Conservation (phyloP, 2,329 filamentous ascomycete genomes). For the Ceratocystis eucalypticola region DNA sequence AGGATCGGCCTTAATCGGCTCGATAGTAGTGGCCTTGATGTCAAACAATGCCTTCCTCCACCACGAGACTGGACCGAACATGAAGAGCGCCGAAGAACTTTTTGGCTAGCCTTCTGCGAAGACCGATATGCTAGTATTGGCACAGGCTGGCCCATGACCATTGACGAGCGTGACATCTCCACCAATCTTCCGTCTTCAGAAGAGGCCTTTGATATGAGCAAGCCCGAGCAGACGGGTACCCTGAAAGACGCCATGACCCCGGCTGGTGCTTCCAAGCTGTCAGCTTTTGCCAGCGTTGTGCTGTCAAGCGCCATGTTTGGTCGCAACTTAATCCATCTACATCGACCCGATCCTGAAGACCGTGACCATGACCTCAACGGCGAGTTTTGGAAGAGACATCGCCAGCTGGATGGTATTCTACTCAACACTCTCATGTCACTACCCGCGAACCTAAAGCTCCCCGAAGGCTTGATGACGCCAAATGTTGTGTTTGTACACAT, state of each 20-base stretch:
- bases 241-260: slow-evolving; percentile 57
- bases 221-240: slow-evolving; percentile 55
- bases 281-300: slow-evolving; percentile 65
- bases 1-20: slow-evolving; percentile 88
- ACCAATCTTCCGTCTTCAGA: slow-evolving; percentile 76
- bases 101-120: slow-evolving; percentile 86
- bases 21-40: slow-evolving; percentile 69
- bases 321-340: slow-evolving; percentile 78
- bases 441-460: slow-evolving; percentile 68
- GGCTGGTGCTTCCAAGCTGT: slow-evolving; percentile 58
- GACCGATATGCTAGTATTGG: slow-evolving; percentile 92
- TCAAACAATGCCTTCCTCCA: slow-evolving; percentile 79
- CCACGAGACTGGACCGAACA: slow-evolving; percentile 87
- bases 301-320: slow-evolving; percentile 85
- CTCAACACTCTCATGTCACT: slow-evolving; percentile 74
- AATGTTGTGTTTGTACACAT: slow-evolving; percentile 93
- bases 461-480: slow-evolving; percentile 57
- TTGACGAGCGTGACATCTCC: slow-evolving; percentile 83
- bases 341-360: slow-evolving; percentile 70
- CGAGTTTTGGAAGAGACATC: slow-evolving; percentile 89
- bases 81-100: slow-evolving; percentile 81
- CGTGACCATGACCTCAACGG: slow-evolving; percentile 79
- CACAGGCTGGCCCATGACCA: slow-evolving; percentile 90
- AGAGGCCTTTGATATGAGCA: slow-evolving; percentile 70
- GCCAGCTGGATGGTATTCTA: slow-evolving; percentile 76